Evolutionary conservation across 129 eudicot species (phyloP), one percentile per base, ranked within the genome.

Genomic region (Chrysanthemum seticuspe): DNA sequence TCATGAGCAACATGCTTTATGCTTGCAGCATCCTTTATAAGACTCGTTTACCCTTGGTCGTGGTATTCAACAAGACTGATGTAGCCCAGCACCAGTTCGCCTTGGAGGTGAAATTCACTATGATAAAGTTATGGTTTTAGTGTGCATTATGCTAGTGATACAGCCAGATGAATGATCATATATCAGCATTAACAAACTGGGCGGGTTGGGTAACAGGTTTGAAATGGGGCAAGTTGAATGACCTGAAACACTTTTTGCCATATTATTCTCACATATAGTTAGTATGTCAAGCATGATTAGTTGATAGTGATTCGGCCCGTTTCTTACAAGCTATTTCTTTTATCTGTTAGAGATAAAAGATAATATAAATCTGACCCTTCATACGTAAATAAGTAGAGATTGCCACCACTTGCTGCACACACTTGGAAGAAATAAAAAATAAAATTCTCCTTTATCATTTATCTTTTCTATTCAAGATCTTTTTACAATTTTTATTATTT

Each of bases 1-100:
- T 94, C 67, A 90, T 94, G 89, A 94, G 97, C 88, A 94, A 94
- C 75, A 94, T 94, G 98, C 89, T 94, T 31, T 94, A 94, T 86
- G 98, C 98, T 71, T 88, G 96, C 76, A 94, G 98, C 84, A 94
- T 94, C 76, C 97, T 94, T 56, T 90, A 94, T 79, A 94, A 94
- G 84, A 84, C 98, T 4, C 86, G 96, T 13, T 74, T 94, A 78
- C 98, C 98, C 6, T 65, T 94, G 67, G 86, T 94, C 27, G 54
- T 94, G 76, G 97, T 85, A 3, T 94, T 94, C 73, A 94, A 90
- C 91, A 94, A 94, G 85, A 94, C 81, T 1, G 98, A 94, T 82
- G 96, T 94, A 67, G 95, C 97, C 21, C 91, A 90, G 23, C 96
- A 90, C 74, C 92, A 90, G 63, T 94, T 94, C 77, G 97, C 98